Percentiles rank a stretch among this genome's conserved stretches.
Conservation (phyloP, 371 early-diverging fungal species). For the Neoconidiobolus thromboides region DNA sequence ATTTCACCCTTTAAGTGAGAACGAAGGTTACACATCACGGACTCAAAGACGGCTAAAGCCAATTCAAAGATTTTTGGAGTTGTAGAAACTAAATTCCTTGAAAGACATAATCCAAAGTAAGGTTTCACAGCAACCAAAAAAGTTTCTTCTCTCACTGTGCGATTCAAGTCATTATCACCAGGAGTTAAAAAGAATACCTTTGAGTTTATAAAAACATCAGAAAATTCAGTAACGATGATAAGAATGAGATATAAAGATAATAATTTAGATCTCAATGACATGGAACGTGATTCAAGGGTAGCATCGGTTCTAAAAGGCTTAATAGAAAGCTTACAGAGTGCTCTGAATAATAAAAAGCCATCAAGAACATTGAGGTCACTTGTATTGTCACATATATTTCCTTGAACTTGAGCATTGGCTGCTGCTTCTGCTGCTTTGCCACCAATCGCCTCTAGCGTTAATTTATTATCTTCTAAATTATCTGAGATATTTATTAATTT, state of each 20-base stretch:
- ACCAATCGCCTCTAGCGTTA: background rate
- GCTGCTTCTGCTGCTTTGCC: slow-evolving; percentile 4
- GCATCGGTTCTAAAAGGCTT: slow-evolving; percentile 14
- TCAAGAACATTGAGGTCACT: slow-evolving; percentile 22
- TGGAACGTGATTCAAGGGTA: slow-evolving; percentile 21
- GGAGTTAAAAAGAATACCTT: slow-evolving; percentile 14
- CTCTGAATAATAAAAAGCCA: slow-evolving; percentile 73
- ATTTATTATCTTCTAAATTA: background rate
- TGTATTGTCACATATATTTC: background rate
- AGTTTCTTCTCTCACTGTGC: slow-evolving; percentile 13
- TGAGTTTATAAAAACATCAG: slow-evolving; percentile 29
- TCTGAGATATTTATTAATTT: background rate
- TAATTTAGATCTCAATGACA: slow-evolving; percentile 36
- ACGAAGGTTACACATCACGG: slow-evolving; percentile 43
- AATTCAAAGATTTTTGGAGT: slow-evolving; percentile 66
- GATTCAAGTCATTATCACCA: slow-evolving; percentile 12
- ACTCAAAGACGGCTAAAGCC: slow-evolving; percentile 62
- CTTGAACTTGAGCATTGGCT: slow-evolving; percentile 4
- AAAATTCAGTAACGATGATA: slow-evolving; percentile 5
- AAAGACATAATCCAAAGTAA: slow-evolving; percentile 37
- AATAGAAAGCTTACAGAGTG: slow-evolving; percentile 85
- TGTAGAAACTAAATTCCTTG: slow-evolving; percentile 34
- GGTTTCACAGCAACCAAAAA: slow-evolving; percentile 41
- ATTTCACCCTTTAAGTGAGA: slow-evolving; percentile 49
- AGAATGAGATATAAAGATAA: slow-evolving; percentile 37